Evolutionary conservation across 495 filamentous ascomycete species (phyloP).

Genomic region (Massariosphaeria phaeospora): DNA sequence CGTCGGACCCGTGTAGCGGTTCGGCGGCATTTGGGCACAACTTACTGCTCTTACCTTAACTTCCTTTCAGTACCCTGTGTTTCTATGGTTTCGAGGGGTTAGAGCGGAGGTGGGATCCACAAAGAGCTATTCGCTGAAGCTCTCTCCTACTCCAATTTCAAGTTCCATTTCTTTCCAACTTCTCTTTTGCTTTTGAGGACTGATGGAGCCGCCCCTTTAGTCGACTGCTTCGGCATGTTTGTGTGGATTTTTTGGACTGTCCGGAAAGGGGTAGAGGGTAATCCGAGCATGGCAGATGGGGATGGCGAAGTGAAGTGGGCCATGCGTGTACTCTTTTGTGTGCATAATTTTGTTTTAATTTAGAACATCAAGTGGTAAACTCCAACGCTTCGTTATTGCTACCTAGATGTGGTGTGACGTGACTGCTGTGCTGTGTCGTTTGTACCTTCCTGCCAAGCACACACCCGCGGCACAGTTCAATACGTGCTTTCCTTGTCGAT

Average conservation of each 20-base stretch:
- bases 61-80: conserved; percentile 21
- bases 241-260: neutral
- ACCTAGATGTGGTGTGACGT: neutral
- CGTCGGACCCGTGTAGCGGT: no score
- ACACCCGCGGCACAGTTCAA: no score
- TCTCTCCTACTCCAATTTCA: neutral
- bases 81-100: neutral
- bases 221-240: conserved; percentile 8
- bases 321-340: conserved; percentile 13
- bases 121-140: neutral
- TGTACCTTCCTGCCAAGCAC: no score
- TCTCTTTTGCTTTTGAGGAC: neutral
- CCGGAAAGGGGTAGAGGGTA: neutral
- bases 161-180: neutral
- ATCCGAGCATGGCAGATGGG: neutral
- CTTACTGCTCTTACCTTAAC: conserved; percentile 3
- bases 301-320: neutral
- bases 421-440: neutral
- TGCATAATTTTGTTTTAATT: conserved; percentile 23
- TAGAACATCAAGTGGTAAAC: conserved; percentile 12
- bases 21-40: conserved; percentile 5
- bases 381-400: neutral
- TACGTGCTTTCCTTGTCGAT: neutral
- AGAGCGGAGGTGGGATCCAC: neutral
- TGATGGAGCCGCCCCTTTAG: neutral